Conservation (phyloP, 768 basidiomycete species). For the Amanita phalloides region DNA sequence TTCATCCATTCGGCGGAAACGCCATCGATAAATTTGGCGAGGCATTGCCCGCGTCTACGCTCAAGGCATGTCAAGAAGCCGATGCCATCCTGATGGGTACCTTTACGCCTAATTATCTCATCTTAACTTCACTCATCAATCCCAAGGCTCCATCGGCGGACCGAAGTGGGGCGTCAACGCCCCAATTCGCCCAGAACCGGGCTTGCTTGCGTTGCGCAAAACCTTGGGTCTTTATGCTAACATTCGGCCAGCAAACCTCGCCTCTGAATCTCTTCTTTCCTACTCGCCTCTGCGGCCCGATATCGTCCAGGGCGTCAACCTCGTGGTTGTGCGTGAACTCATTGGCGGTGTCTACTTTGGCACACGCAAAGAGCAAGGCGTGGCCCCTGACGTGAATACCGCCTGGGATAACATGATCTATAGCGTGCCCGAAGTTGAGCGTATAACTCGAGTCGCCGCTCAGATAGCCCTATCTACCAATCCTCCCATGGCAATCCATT, state of each 20-base stretch:
- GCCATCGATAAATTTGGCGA: constrained; percentile 87
- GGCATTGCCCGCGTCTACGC: constrained; percentile 74
- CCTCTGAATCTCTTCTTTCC: constrained; percentile 78
- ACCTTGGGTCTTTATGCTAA: constrained; percentile 94
- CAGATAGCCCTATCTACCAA: constrained; percentile 76
- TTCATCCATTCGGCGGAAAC: constrained; percentile 80
- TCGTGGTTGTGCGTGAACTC: constrained; percentile 93
- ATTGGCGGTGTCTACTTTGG: constrained; percentile 98
- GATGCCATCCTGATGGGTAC: constrained; percentile 95
- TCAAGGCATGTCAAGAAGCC: constrained; percentile 83
- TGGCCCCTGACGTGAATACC: constrained; percentile 46
- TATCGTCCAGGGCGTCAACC: constrained; percentile 74
- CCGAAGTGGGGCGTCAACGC: constrained; percentile 94
- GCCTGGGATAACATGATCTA: constrained; percentile 95
- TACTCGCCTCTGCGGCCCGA: constrained; percentile 86
- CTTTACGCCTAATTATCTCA: constrained; percentile 9
- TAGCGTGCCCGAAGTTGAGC: constrained; percentile 81
- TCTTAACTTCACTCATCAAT: not conserved
- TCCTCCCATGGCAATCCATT: constrained; percentile 85
- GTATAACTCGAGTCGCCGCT: constrained; percentile 93
- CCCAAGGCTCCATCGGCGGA: constrained; percentile 88
- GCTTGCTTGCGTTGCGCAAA: constrained; percentile 83
- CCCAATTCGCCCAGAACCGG: constrained; percentile 87
- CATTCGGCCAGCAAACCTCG: constrained; percentile 94
- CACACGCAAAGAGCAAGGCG: constrained; percentile 77